These are phyloP conservation scores for Apiotrichum veenhuisii DNA, from an alignment of 1,284 basidiomycete species.

Conservation along the genomic window DNA sequence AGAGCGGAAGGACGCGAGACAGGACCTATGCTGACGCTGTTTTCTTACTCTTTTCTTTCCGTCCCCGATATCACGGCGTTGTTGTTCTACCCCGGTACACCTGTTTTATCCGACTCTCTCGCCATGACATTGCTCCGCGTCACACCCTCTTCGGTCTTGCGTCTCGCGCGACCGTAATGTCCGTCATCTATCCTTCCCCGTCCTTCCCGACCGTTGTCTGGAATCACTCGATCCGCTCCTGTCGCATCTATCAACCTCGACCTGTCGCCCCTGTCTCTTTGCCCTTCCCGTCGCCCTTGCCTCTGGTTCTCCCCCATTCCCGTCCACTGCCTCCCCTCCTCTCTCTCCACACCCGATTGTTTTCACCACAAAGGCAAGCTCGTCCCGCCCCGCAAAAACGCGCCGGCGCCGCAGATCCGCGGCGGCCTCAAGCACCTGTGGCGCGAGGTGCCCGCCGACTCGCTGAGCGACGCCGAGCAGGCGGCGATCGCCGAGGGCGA, in stretches of 20 bases:
- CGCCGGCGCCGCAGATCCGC: slow-evolving; percentile 19
- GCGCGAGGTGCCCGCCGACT: slow-evolving; percentile 13
- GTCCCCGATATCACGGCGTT: no score
- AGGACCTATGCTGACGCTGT: no score
- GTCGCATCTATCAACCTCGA: not conserved
- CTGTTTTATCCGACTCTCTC: no score
- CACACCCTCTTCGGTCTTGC: no score
- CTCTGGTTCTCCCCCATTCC: not conserved
- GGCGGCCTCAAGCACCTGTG: slow-evolving; percentile 21
- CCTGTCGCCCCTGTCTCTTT: not conserved
- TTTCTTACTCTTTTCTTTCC: no score
- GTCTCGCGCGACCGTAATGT: no score
- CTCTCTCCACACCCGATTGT: not conserved
- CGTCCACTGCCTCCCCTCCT: not conserved
- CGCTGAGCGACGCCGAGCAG: not conserved
- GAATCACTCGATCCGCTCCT: no score
- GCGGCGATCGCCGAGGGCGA: not conserved
- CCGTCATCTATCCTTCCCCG: no score
- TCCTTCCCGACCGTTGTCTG: no score
- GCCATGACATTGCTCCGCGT: no score
- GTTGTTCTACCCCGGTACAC: no score
- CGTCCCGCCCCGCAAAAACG: not conserved
- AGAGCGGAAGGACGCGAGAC: no score
- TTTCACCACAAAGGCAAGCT: slow-evolving; percentile 5
- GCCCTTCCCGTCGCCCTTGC: not conserved